Conservation (phyloP, 2,329 filamentous ascomycete genomes). For the Dothideomycetes sp. region DNA sequence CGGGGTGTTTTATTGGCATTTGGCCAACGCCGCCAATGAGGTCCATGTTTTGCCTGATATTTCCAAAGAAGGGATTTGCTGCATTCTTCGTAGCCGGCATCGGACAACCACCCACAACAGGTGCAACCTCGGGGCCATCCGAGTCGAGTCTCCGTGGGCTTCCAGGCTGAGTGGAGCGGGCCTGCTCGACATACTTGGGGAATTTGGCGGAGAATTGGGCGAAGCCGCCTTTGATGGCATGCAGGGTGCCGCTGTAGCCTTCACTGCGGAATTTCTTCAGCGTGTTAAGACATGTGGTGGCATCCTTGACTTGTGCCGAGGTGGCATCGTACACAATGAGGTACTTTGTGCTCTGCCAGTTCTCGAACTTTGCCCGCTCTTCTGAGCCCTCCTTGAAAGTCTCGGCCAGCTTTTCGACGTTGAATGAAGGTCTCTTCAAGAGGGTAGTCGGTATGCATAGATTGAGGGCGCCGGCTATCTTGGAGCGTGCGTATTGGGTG, state of each 20-base stretch:
- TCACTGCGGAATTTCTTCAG: slow-evolving; percentile 86
- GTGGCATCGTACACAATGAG: slow-evolving; percentile 81
- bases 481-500: slow-evolving; percentile 65
- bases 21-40: slow-evolving; percentile 87
- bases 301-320: slow-evolving; percentile 70
- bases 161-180: slow-evolving; percentile 3
- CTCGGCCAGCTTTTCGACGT: slow-evolving; percentile 73
- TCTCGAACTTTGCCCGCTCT: slow-evolving; percentile 61
- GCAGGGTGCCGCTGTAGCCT: slow-evolving; percentile 63
- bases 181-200: slow-evolving; percentile 50
- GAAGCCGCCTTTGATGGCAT: slow-evolving; percentile 76
- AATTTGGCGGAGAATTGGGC: slow-evolving; percentile 57
- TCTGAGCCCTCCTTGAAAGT: slow-evolving; percentile 62
- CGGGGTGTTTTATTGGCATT: slow-evolving; percentile 49
- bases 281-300: slow-evolving; percentile 69
- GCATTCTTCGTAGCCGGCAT: slow-evolving; percentile 60
- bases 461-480: slow-evolving; percentile 73
- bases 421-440: slow-evolving; percentile 82
- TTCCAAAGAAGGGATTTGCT: slow-evolving; percentile 84
- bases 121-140: slow-evolving; percentile 47
- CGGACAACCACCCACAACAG: slow-evolving; percentile 80
- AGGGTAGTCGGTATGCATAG: slow-evolving; percentile 92
- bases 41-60: slow-evolving; percentile 95
- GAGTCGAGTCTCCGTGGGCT: slow-evolving; percentile 29
- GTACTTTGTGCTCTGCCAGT: slow-evolving; percentile 62